Percentiles rank a stretch among this genome's conserved stretches.
phyloP scores from a whole-genome alignment of 805 yeast species.

The Pichia deserticola region DNA sequence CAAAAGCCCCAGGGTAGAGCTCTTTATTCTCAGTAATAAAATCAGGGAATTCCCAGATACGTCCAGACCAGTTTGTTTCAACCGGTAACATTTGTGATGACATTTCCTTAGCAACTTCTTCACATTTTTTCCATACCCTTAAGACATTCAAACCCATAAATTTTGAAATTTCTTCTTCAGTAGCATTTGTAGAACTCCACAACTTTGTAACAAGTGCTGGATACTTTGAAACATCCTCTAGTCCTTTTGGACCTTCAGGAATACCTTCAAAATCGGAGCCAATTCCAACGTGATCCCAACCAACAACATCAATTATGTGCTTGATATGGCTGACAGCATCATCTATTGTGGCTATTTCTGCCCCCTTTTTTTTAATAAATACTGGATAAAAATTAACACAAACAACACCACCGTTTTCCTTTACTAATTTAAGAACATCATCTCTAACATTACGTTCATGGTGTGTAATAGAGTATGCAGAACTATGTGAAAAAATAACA shows the following conservation, averaged over 20 bases:
- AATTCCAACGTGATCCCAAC: conserved; percentile 47
- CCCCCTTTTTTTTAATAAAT: conserved; percentile 26
- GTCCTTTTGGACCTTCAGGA: conserved; percentile 35
- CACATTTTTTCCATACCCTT: conserved; percentile 41
- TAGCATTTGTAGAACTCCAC: conserved; percentile 29
- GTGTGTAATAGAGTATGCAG: conserved; percentile 32
- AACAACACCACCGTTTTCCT: conserved; percentile 40
- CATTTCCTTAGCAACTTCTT: conserved; percentile 22
- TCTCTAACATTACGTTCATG: conserved; percentile 44
- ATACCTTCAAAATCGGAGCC: conserved; percentile 52
- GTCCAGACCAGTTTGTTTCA: conserved; percentile 35
- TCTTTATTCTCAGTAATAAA: too few relatives aligned
- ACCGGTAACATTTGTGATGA: conserved; percentile 17
- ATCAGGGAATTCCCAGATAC: conserved; percentile 28
- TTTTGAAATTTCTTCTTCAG: conserved; percentile 35
- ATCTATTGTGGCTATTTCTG: conserved; percentile 36
- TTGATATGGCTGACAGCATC: conserved; percentile 42
- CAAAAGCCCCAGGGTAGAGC: too few relatives aligned
- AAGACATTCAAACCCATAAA: conserved; percentile 40
- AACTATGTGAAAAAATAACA: conserved; percentile 44
- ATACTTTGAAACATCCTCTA: conserved; percentile 48
- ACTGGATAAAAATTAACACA: conserved; percentile 40
- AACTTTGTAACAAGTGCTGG: conserved; percentile 37
- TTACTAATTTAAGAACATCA: conserved; percentile 34
- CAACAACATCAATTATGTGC: conserved; percentile 37